Base-by-base conservation (phyloP, 2,329 filamentous ascomycete genomes). In the Amphichorda felina region DNA sequence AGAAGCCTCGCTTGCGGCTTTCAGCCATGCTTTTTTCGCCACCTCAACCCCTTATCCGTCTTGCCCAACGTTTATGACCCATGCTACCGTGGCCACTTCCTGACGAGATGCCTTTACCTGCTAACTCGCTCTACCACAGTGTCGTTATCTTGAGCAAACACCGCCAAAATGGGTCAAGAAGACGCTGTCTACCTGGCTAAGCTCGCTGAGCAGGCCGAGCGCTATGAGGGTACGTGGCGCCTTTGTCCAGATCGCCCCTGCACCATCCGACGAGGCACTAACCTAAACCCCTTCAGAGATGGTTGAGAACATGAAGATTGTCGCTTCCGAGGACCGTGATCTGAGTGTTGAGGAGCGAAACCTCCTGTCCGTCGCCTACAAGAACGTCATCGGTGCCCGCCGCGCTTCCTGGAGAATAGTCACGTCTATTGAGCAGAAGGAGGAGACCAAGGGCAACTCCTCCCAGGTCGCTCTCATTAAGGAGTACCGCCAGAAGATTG, bases 171-270 rank as follows among this genome's bases (percentile, higher is more conserved):
- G 89, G 87, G 84, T 79, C 86, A 94, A 76, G 89, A 96, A 78
- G 88, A 96, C 72, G 89, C 88, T 57, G 91, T 98, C 60, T 96
- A 96, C 69, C 82, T 96, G 64, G 91, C 91, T 70, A 96, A 96
- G 87, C 84, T 98, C 66, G 91, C 91, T 63, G 91, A 98, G 82
- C 91, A 98, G 80, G 91, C 91, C 67, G 91, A 98, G 81, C 89
- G 91, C 64, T 98, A 98, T 70, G 91, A 98, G 75, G 91, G 91
- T 96, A 71, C 22, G n/a, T 24, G 13, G 2, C 18, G 14, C n/a
- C 9, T 18, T n/a, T 28, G 7, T n/a, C 26, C 26, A 5, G n/a
- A 28, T 13, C 26, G 6, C 26, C n/a, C 26, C 26, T 8, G 14
- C 8, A 8, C n/a, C 18, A 21, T 26, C 8, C 15, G n/a, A 14